A percentile compares a stretch with the other conserved stretches of the same genome.
These are phyloP conservation scores for Colletotrichum shisoi DNA, from an alignment of 2,329 filamentous ascomycete species.

Conservation along the genomic window DNA sequence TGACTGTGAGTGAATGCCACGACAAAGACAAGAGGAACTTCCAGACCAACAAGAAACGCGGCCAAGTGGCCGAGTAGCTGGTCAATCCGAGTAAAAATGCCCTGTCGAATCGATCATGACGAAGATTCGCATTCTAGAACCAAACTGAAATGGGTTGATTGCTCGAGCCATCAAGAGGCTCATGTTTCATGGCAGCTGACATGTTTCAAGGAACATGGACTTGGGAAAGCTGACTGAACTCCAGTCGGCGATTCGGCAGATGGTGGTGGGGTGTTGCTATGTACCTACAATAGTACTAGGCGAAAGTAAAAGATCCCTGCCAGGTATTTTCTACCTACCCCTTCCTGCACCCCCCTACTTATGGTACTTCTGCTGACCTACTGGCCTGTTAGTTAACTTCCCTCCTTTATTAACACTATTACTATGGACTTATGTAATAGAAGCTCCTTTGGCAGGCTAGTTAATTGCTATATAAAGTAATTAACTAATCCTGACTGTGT, in stretches of 20 bases:
- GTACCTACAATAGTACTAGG: no score
- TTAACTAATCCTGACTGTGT: no score
- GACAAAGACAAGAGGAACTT: neutral
- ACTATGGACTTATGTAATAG: no score
- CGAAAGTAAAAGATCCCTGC: no score
- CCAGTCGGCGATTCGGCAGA: neutral
- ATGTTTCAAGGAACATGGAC: slow-evolving; percentile 32
- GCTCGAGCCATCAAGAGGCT: slow-evolving; percentile 22
- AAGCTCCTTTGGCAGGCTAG: no score
- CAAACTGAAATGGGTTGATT: neutral
- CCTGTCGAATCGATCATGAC: slow-evolving; percentile 11
- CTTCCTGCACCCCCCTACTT: no score
- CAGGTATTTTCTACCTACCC: no score
- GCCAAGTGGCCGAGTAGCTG: neutral
- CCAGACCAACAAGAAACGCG: neutral
- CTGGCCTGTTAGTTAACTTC: no score
- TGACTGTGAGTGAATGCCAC: slow-evolving; percentile 14
- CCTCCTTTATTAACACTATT: no score
- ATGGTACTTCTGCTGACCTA: no score
- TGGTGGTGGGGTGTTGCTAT: neutral
- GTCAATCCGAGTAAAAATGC: neutral
- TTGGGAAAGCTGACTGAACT: slow-evolving; percentile 18
- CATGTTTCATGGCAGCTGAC: slow-evolving; percentile 33
- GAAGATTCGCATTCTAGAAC: slow-evolving; percentile 6
- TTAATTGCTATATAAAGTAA: no score